These are phyloP conservation scores for Tuber umbilicatum DNA, from an alignment of 495 filamentous ascomycete species.

Conservation along the genomic window DNA sequence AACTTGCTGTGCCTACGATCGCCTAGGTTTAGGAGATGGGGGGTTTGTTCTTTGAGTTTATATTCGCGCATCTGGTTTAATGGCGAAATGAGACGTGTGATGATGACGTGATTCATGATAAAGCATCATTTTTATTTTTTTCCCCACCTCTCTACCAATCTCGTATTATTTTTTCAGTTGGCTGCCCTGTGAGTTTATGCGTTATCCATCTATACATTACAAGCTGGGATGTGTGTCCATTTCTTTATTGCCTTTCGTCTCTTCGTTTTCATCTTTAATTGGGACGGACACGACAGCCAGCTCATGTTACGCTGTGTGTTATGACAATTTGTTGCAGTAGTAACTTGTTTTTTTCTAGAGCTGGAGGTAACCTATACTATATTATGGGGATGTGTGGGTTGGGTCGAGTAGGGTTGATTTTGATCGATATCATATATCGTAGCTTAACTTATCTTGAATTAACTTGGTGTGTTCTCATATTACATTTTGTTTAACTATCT, in stretches of 20 bases:
- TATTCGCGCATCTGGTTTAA: conserved; percentile 1
- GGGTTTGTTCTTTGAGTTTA: background rate
- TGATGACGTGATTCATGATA: conserved; percentile 1
- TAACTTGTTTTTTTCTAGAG: background rate
- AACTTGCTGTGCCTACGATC: background rate
- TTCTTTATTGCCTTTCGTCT: background rate
- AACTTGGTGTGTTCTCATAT: background rate
- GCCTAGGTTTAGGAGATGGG: background rate
- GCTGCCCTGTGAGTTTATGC: background rate
- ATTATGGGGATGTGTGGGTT: background rate
- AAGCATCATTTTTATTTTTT: background rate
- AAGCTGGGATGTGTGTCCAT: background rate
- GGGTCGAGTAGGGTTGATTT: background rate
- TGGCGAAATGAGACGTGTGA: background rate
- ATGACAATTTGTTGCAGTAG: background rate
- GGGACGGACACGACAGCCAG: background rate
- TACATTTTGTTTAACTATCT: background rate
- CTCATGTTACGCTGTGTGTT: background rate
- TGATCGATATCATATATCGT: background rate
- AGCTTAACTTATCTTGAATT: background rate
- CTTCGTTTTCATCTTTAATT: background rate
- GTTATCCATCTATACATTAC: background rate
- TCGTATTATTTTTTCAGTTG: background rate
- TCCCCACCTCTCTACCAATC: background rate
- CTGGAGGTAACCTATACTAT: too few relatives aligned